Base-by-base conservation (phyloP, 345 rosid genomes). In the Citrus trifoliata region DNA sequence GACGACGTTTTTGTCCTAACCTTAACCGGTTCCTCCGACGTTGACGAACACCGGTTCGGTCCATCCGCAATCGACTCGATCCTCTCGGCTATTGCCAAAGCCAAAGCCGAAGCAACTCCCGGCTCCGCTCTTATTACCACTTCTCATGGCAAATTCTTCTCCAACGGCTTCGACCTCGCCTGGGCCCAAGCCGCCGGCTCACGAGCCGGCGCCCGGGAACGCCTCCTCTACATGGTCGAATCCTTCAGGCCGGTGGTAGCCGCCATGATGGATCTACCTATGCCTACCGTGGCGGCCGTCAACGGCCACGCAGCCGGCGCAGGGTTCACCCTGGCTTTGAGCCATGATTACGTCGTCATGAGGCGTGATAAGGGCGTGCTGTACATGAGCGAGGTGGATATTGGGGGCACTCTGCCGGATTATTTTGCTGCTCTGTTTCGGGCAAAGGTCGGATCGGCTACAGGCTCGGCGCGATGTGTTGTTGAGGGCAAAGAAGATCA, bases 231-330 rank as follows among this genome's bases (percentile, higher is more conserved):
- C 10, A 89, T 91, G 94, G 90, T 89, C 28, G 78, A 80, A 0
- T 61, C 76, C 0, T 86, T 94, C 81, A 86, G 80, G 75, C 89
- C 88, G 30, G 88, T 94, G 21, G 83, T 87, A 0, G 83, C 89
- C 7, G 89, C 88, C 68, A 74, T 94, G 75, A 68, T 93, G 67
- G 83, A 90, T 55, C 87, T 95, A 33, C 97, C 97, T 19, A 91
- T 95, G 97, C 97, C 98, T 7, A 93, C 98, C 21, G 64, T 95
- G 68, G 98, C 97, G 58, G 93, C 93, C 82, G 22, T 93, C 24
- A 84, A 88, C 66, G 98, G 98, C 62, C 98, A 95, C 84, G 95
- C 95, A 9, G 95, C 92, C 12, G 98, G 95, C 5, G 93, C 91
- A 30, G 95, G 98, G 3, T 62, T 93, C 67, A 2, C 83, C 7